phyloP scores from a whole-genome alignment of 176 grass and related monocot genomes.

The Tuctoria greenei region DNA sequence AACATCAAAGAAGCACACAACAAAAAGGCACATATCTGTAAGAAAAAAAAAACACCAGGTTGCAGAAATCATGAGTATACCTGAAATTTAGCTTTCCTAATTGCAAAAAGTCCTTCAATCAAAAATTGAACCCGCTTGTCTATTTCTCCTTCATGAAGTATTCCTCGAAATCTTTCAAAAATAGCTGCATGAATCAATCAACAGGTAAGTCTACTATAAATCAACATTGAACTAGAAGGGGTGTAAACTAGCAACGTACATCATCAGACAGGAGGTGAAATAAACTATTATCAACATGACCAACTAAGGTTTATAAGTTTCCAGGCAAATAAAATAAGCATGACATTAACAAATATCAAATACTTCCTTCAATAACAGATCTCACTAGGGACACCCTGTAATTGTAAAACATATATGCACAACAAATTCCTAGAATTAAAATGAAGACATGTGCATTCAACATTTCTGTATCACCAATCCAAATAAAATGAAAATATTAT shows the following conservation, averaged over 20 bases:
- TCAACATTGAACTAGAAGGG: background rate
- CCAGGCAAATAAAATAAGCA: background rate
- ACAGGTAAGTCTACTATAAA: slow-evolving; percentile 8
- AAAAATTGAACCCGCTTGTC: slow-evolving; percentile 95
- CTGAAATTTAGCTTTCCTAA: slow-evolving; percentile 98
- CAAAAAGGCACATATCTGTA: background rate
- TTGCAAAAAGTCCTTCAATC: slow-evolving; percentile 97
- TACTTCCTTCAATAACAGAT: background rate
- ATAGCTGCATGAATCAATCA: slow-evolving; percentile 56
- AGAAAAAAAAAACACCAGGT: background rate
- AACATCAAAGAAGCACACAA: slow-evolving; percentile 21
- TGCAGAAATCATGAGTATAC: slow-evolving; percentile 41
- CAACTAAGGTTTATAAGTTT: background rate
- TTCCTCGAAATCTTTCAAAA: slow-evolving; percentile 95
- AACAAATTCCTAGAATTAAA: background rate
- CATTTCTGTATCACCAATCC: background rate
- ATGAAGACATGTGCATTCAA: background rate
- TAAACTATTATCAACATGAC: background rate
- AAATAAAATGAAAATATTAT: background rate
- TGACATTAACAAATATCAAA: slow-evolving; percentile 10
- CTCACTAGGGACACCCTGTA: background rate
- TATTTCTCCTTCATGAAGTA: slow-evolving; percentile 97
- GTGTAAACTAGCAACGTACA: background rate
- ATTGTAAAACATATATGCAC: background rate
- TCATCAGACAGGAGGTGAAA: background rate